These are phyloP conservation scores for Capsicum chinense DNA, from an alignment of 257 asterid species.

Conservation along the genomic window DNA sequence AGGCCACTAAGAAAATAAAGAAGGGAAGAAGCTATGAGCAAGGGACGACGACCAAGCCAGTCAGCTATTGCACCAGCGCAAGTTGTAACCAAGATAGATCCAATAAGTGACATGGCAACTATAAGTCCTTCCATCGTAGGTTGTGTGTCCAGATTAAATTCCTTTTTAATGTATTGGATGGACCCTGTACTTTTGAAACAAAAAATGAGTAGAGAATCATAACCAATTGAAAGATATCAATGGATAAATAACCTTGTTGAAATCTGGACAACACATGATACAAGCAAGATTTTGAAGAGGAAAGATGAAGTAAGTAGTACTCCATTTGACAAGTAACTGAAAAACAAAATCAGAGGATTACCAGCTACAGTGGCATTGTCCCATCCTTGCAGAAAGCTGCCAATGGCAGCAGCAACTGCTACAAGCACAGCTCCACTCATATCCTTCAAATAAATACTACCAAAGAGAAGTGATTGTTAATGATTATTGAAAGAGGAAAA, in stretches of 20 bases:
- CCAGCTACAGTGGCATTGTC: conserved; percentile 75
- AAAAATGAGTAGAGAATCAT: conserved; percentile 7
- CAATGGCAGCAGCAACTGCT: conserved; percentile 66
- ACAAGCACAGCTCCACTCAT: conserved; percentile 64
- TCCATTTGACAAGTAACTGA: neutral
- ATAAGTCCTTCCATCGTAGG: conserved; percentile 68
- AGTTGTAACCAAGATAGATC: conserved; percentile 60
- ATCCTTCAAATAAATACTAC: neutral
- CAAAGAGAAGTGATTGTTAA: neutral
- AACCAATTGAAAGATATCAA: neutral
- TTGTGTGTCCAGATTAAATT: conserved; percentile 55
- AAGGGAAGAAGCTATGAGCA: conserved; percentile 58
- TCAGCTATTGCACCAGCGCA: conserved; percentile 63
- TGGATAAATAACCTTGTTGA: conserved; percentile 16
- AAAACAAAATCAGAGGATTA: conserved; percentile 11
- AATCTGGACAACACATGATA: neutral
- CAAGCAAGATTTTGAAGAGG: neutral
- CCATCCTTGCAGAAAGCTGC: conserved; percentile 78
- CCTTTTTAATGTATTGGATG: conserved; percentile 56
- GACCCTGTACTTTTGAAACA: conserved; percentile 45
- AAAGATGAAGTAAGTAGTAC: neutral
- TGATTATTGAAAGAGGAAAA: too few species aligned
- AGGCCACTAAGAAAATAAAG: conserved; percentile 56
- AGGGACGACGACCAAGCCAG: conserved; percentile 64
- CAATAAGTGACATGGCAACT: conserved; percentile 67